Base-by-base conservation (phyloP, 1,139 yeast species). In the Geotrichum aggregatum region DNA sequence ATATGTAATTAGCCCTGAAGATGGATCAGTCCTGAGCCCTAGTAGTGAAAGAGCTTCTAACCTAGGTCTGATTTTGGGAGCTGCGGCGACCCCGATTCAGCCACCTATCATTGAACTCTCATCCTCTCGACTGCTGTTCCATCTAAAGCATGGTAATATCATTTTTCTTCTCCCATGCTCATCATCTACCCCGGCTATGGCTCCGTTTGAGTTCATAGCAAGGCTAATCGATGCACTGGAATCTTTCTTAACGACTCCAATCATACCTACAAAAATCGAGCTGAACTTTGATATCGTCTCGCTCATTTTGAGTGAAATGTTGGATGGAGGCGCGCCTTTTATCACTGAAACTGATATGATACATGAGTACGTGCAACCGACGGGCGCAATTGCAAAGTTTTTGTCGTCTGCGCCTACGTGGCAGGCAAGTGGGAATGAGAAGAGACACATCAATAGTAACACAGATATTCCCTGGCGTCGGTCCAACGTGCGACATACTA, bases 241-340 rank as follows among this genome's bases (percentile, higher is more conserved):
- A 52, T 78, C 77, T 52, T 87, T 82, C 65, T 77, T 87, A 56
- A 80, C 83, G 1, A 63, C 74, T 0, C 84, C 84, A 1, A 64
- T 86, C 35, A 74, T 81, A 2, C 67, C 80, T 1, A 68, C 78
- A 40, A 83, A 82, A 60, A 71, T 88, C 13, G 84, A 79, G 58
- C 75, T 82, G 41, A 83, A 85, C 63, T 76, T 76, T 58, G 92
- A 86, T 63, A 77, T 85, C 3, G 70, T 87, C 56, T 76, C 84
- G 44, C 70, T 86, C 59, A 60, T 81, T 52, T 62, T 81, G 59
- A 78, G 81, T 59, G 87, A 87, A 62, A 80, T 87, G 81, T 65
- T 89, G 22, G 95, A 87, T 61, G 83, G 81, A 46, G 92, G 94
- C 1, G 73, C 76, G 22, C 95, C 96, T 0, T 77, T 78, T 58